Base-by-base conservation (phyloP, 2,329 filamentous ascomycete genomes). In the Penicillium sp. region DNA sequence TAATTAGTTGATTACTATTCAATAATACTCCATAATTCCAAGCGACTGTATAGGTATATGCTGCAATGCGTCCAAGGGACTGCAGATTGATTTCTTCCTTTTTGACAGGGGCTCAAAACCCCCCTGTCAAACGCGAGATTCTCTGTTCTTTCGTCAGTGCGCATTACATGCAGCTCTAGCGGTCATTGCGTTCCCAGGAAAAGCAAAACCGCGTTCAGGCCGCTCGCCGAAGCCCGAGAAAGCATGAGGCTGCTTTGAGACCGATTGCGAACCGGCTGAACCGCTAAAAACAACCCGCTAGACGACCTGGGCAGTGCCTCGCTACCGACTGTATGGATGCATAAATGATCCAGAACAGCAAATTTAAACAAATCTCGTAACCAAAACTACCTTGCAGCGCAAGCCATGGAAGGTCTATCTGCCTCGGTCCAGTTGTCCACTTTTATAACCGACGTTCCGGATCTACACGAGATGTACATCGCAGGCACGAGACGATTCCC, bases 61-160 rank as follows among this genome's bases (percentile, higher is more conserved):
- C n/a, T n/a, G 27, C 9, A 3, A 29, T 29, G 27, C 27, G 27
- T 29, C 5, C 29, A 31, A 14, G 29, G 12, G 27, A n/a, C n/a
- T 29, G 27, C 27, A 31, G 29, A 31, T 31, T 29, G 12, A 29
- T 6, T 31, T 6, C 12, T 31, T n/a, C n/a, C n/a, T n/a, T n/a
- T n/a, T 45, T 47, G 45, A 47, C 29, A 47, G 18, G 29, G 20
- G 29, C 25, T 47, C n/a, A 7, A 31, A 18, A 12, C 43, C 26
- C 42, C 23, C 26, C n/a, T 37, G 22, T 18, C 23, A 23, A 26
- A 18, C 12, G 29, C 31, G 15, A 14, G 23, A 15, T 25, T 25
- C 14, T 49, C 20, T 37, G 29, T 23, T 25, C 7, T 46, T 50
- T 49, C 27, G 52, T 63, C 60, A 61, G 33, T 60, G 62, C 60